phyloP scores from a whole-genome alignment of 169 alveolate species.

The Eimeria necatrix region DNA sequence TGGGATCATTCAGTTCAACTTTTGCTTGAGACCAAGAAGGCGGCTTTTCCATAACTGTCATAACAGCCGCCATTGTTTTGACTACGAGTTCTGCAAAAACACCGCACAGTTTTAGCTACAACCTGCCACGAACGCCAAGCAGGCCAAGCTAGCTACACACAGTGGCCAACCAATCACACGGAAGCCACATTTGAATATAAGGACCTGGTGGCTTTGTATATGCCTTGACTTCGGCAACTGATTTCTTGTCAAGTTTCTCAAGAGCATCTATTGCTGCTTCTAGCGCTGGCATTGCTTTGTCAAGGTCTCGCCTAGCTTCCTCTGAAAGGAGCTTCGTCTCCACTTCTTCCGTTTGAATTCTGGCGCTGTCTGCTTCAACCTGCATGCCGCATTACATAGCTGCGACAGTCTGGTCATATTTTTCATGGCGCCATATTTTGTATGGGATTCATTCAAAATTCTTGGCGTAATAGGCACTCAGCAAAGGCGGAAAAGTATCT shows the following conservation, averaged over 20 bases:
- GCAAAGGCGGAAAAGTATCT: not conserved
- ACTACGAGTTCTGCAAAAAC: constrained; percentile 89
- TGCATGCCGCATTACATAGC: not conserved
- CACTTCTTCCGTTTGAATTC: constrained; percentile 95
- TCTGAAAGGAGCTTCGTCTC: constrained; percentile 96
- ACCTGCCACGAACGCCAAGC: no score
- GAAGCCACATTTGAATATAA: not conserved
- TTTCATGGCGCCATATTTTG: no score
- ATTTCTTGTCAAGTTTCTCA: constrained; percentile 96
- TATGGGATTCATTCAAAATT: no score
- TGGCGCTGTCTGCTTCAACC: constrained; percentile 94
- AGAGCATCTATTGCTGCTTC: constrained; percentile 97
- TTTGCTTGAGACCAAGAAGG: constrained; percentile 97
- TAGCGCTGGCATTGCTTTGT: constrained; percentile 97
- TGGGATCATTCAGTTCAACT: constrained; percentile 95
- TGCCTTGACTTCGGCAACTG: constrained; percentile 95
- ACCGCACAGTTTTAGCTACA: not conserved
- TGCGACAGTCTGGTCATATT: no score
- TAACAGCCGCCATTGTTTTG: constrained; percentile 95
- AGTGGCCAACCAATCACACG: no score
- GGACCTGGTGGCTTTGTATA: constrained; percentile 84
- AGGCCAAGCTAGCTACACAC: no score
- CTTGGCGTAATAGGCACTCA: no score
- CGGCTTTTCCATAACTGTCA: constrained; percentile 95
- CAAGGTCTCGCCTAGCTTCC: constrained; percentile 97